Base-by-base conservation (phyloP, 1,139 yeast species). In the Debaryomycetaceae sp. region DNA sequence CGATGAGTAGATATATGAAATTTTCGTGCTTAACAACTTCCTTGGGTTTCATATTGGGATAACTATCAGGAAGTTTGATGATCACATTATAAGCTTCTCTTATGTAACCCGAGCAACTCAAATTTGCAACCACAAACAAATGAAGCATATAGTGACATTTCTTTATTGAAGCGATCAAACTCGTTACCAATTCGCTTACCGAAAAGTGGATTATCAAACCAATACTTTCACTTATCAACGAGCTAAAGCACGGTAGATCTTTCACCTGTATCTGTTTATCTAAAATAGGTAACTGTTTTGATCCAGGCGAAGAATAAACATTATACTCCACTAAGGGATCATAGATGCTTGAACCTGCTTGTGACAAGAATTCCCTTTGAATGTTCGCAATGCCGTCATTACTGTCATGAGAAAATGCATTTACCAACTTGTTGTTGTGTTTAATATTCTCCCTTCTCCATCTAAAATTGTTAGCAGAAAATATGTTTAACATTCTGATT, bases 201-300 rank as follows among this genome's bases (percentile, higher is more conserved):
- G 42, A 36, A 8, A 27, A 24, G 6, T 45, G 36, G 36, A 56
- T 38, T 42, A 57, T 49, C 30, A 48, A 46, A 23, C 44, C 37
- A 6, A 67, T 53, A 27, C 60, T 47, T 1, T 50, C 40, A 13
- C 50, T 47, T 5, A 70, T 49, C 37, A 68, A 50, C 3, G 42
- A 42, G 22, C 50, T 47, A 47, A 72, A 70, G 4, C 47, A 40
- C 0, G 76, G 76, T 34, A 71, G 52, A 45, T 72, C 77, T 5
- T 53, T 50, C 0, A 59, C 48, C 9, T 45, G 45, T 3, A 73
- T 30, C 0, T 54, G 47, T 0, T 72, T 75, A 27, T 59, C 55
- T 5, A 72, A 45, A 4, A 68, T 48, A 5, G 69, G 62, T 39
- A 51, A 49, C 24, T 62, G 57, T 5, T 49, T 46, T 6, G 55